Evolutionary conservation across 1,284 basidiomycete species (phyloP).

Genomic region (Puccinia sorghi): DNA sequence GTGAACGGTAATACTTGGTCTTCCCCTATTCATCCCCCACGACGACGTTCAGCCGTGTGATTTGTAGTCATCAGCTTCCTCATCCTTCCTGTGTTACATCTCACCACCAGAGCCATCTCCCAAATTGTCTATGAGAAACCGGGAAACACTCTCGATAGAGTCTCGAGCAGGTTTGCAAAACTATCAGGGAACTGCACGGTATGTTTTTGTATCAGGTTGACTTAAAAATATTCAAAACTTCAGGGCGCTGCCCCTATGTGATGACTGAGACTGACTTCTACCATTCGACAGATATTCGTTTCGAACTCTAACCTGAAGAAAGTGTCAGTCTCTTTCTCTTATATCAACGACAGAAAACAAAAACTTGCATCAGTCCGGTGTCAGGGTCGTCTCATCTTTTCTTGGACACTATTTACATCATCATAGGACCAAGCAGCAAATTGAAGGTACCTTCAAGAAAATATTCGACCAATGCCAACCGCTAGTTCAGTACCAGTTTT

Average conservation of each 20-base stretch:
- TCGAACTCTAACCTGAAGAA: background rate
- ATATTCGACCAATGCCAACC: background rate
- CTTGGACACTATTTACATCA: background rate
- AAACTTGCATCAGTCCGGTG: background rate
- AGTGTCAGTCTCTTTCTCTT: background rate
- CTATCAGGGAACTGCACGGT: background rate
- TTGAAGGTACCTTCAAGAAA: background rate
- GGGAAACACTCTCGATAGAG: background rate
- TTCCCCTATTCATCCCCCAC: background rate
- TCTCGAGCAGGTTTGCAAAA: background rate
- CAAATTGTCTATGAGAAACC: background rate
- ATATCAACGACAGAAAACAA: background rate
- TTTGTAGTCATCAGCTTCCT: background rate
- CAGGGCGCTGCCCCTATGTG: too few relatives aligned
- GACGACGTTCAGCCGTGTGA: background rate
- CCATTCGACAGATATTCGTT: background rate
- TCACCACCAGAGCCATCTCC: background rate
- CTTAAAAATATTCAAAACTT: too few relatives aligned
- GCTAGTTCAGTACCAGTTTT: background rate
- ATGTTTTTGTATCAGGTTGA: background rate
- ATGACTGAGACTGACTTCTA: background rate
- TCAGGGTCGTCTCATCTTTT: background rate
- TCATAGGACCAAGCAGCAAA: slow-evolving; percentile 1
- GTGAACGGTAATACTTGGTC: background rate
- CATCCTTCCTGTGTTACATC: background rate